These are phyloP conservation scores for Sanghuangporus baumii DNA, from an alignment of 1,284 basidiomycete species.

Conservation along the genomic window DNA sequence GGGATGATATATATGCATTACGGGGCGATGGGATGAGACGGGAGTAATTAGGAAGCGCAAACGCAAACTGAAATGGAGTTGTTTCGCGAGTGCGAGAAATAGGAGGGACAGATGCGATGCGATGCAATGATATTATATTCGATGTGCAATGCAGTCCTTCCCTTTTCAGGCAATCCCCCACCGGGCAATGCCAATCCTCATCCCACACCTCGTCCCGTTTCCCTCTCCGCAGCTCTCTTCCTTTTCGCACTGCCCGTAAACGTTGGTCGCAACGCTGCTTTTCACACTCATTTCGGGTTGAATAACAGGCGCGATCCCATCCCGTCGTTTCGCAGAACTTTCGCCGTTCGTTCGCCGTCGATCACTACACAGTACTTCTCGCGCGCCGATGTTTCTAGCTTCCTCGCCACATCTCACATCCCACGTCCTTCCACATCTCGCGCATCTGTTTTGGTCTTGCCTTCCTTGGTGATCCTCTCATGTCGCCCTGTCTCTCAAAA, in stretches of 20 bases:
- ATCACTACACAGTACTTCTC: background rate
- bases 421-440: background rate
- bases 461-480: background rate
- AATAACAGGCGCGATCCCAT: too few relatives aligned
- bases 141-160: background rate
- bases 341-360: background rate
- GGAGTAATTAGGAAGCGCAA: constrained; percentile 5
- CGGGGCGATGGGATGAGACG: background rate
- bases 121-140: too few relatives aligned
- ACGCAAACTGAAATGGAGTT: background rate
- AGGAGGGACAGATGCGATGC: background rate
- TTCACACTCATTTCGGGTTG: too few relatives aligned
- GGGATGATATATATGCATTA: background rate
- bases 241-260: too few relatives aligned
- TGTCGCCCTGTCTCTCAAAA: constrained; percentile 2
- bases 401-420: background rate
- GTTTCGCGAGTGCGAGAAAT: too few relatives aligned
- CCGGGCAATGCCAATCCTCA: too few relatives aligned
- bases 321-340: too few relatives aligned
- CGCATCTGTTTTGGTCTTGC: background rate
- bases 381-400: background rate
- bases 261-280: too few relatives aligned
- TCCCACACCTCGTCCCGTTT: too few relatives aligned
- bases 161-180: background rate
- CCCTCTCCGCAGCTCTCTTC: too few relatives aligned